phyloP scores from a whole-genome alignment of 129 eudicot genomes.

The Centella asiatica region DNA sequence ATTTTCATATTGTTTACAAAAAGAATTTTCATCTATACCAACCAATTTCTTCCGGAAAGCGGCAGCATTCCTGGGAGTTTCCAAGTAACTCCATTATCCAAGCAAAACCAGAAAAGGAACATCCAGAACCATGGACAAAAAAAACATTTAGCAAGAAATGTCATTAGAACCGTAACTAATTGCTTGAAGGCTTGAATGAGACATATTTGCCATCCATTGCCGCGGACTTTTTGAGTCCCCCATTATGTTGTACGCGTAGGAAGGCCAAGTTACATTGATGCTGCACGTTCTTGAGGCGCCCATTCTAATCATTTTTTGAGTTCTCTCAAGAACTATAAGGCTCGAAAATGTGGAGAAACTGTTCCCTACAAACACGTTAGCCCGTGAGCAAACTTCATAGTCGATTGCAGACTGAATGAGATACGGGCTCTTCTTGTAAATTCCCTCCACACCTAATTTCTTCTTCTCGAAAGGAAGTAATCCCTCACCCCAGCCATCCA shows the following conservation, averaged over 20 bases:
- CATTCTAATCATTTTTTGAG: constrained; percentile 40
- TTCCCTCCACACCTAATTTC: constrained; percentile 44
- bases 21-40: constrained; percentile 7
- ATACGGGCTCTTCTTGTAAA: constrained; percentile 58
- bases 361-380: constrained; percentile 81
- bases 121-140: not conserved
- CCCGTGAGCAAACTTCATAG: constrained; percentile 78
- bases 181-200: constrained; percentile 50
- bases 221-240: constrained; percentile 52
- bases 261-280: constrained; percentile 54
- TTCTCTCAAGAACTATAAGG: constrained; percentile 81
- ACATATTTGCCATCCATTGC: constrained; percentile 67
- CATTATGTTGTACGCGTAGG: constrained; percentile 77
- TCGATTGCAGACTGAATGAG: constrained; percentile 86
- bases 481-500: constrained; percentile 64
- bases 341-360: constrained; percentile 95
- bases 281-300: constrained; percentile 40
- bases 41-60: not conserved
- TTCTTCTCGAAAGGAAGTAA: constrained; percentile 72
- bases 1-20: not conserved
- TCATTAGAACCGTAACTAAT: constrained; percentile 77
- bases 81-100: not conserved
- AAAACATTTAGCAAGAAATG: constrained; percentile 41
- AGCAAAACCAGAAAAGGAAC: not conserved
- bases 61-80: constrained; percentile 1